A percentile compares a stretch with the other conserved stretches of the same genome.
Evolutionary conservation across 2,329 filamentous ascomycete species (phyloP).

Genomic region (Epichloe brachyelytri): DNA sequence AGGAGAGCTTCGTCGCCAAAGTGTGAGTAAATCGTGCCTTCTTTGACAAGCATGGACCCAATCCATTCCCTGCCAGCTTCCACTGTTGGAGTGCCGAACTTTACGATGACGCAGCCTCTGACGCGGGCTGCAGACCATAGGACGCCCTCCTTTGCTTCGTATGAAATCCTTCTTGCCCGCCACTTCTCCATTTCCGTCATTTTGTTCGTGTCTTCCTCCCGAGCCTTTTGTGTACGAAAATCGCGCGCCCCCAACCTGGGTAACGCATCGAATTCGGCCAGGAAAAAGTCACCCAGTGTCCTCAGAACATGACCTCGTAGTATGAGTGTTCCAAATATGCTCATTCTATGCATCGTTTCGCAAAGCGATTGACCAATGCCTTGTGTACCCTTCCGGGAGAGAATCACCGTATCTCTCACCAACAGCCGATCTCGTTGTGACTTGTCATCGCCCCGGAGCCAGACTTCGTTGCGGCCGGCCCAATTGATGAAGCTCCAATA

Average conservation of each 20-base stretch:
- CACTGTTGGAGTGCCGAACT: conserved; percentile 73
- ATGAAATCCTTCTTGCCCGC: conserved; percentile 40
- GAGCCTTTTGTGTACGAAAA: conserved; percentile 48
- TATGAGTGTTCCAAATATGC: conserved; percentile 75
- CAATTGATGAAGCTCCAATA: conserved; percentile 75
- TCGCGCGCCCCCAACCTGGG: conserved; percentile 75
- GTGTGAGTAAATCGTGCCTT: conserved; percentile 54
- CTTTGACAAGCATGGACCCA: conserved; percentile 56
- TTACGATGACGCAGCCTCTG: conserved; percentile 76
- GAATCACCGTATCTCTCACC: conserved; percentile 71
- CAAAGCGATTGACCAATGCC: conserved; percentile 29
- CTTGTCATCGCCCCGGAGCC: conserved; percentile 28
- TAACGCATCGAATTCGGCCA: conserved; percentile 62
- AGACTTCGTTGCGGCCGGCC: conserved; percentile 82
- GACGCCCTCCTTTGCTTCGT: conserved; percentile 47
- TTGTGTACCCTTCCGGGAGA: conserved; percentile 43
- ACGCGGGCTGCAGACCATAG: conserved; percentile 75
- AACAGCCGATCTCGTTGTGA: conserved; percentile 45
- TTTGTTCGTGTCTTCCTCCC: conserved; percentile 21
- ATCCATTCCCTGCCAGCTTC: conserved; percentile 76
- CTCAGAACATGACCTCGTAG: conserved; percentile 61
- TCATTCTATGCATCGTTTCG: conserved; percentile 59
- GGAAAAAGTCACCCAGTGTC: conserved; percentile 57
- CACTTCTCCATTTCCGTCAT: conserved; percentile 35
- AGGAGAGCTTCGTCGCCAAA: conserved; percentile 77